These are phyloP conservation scores for Paramecium pentaurelia DNA, from an alignment of 73 alveolate species.

Conservation along the genomic window DNA sequence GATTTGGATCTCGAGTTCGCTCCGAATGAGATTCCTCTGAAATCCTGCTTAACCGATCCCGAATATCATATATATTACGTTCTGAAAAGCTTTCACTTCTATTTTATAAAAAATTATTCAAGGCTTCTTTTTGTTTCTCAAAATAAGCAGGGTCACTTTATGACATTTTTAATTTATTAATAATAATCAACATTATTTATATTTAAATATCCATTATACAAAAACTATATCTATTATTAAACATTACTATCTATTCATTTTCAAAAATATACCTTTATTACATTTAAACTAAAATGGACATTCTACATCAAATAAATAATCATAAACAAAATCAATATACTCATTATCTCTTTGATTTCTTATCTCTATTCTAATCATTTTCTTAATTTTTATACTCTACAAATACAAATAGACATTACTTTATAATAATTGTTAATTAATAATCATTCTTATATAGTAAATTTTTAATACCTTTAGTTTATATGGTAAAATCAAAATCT, in stretches of 20 bases:
- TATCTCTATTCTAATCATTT: no score
- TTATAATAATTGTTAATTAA: no score
- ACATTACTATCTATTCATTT: not conserved
- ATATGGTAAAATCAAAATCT: no score
- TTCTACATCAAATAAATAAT: not conserved
- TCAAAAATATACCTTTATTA: no score
- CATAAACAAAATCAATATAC: not conserved
- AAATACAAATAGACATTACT: no score
- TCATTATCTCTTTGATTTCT: not conserved
- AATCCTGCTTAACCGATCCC: not conserved
- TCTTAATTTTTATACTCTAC: no score
- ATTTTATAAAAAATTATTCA: not conserved
- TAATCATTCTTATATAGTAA: no score
- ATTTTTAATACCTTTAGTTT: no score
- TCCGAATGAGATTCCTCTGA: not conserved
- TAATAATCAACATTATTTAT: not conserved
- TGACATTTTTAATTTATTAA: not conserved
- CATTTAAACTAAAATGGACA: no score
- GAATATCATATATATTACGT: not conserved
- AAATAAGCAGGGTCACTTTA: not conserved
- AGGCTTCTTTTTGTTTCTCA: not conserved
- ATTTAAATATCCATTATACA: not conserved
- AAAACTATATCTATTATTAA: not conserved
- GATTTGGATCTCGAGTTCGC: not conserved
- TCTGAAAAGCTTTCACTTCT: not conserved